A percentile compares a stretch with the other conserved stretches of the same genome.
Conservation (phyloP, 1,284 basidiomycete genomes). For the Caloboletus firmus region DNA sequence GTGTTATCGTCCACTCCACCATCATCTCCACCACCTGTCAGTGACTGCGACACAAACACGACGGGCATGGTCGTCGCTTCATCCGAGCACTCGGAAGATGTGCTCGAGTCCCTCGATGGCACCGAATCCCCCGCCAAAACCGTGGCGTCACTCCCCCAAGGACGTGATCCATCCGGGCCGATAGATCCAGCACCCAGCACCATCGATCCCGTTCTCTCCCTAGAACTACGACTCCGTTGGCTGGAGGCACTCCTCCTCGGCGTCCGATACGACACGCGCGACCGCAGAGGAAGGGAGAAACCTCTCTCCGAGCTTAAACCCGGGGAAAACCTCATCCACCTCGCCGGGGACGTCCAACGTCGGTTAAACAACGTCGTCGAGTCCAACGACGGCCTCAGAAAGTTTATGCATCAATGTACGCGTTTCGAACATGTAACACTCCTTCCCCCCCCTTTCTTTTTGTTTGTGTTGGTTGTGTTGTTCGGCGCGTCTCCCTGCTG, state of each 20-base stretch:
- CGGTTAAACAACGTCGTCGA: conserved; percentile 56
- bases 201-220: conserved; percentile 64
- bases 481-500: background rate
- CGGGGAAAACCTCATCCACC: conserved; percentile 54
- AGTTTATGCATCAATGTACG: conserved; percentile 72
- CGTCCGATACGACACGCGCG: conserved; percentile 47
- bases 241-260: conserved; percentile 73
- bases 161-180: background rate
- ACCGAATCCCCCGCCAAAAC: conserved; percentile 24
- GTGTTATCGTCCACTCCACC: conserved; percentile 64
- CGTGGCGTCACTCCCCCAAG: conserved; percentile 4
- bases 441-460: background rate
- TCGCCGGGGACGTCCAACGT: conserved; percentile 61
- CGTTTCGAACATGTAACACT: background rate
- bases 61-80: conserved; percentile 25
- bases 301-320: conserved; percentile 37
- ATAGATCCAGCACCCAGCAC: conserved; percentile 15
- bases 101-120: conserved; percentile 33
- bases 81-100: conserved; percentile 20
- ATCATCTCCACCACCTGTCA: conserved; percentile 53
- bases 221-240: conserved; percentile 74
- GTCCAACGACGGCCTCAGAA: conserved; percentile 65
- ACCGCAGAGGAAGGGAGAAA: conserved; percentile 33
- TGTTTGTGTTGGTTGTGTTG: background rate
- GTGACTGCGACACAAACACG: background rate